Evolutionary conservation across 2,329 filamentous ascomycete genomes (phyloP).

Genomic region (Sporothrix dimorphospora): DNA sequence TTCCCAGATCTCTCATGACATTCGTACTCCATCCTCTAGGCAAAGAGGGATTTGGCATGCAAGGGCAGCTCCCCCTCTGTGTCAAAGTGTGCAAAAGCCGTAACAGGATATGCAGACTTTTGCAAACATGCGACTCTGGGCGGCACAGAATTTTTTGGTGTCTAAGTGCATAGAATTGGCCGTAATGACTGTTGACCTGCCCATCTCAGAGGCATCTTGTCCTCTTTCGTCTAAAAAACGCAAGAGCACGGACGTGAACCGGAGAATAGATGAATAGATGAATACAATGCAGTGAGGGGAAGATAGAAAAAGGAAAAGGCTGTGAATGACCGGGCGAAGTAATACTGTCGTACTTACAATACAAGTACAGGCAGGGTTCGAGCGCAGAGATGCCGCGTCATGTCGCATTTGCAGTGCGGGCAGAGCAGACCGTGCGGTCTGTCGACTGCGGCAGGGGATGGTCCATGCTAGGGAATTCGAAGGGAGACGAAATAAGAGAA

Average conservation of each 20-base stretch:
- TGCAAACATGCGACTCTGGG: slow-evolving; percentile 3
- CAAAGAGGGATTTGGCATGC: neutral
- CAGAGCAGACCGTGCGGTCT: neutral
- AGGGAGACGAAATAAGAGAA: neutral
- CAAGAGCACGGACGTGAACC: neutral
- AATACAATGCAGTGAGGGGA: neutral
- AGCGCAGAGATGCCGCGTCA: slow-evolving; percentile 6
- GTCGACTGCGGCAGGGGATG: neutral
- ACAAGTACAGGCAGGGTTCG: neutral
- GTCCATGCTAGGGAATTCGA: neutral
- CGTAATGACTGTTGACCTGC: neutral
- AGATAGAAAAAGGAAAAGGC: neutral
- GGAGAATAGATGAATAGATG: neutral
- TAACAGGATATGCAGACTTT: neutral
- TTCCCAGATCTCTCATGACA: neutral
- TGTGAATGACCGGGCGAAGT: neutral
- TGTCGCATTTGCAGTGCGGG: slow-evolving; percentile 8
- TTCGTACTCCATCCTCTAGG: neutral
- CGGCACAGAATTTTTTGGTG: neutral
- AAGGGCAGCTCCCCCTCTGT: neutral
- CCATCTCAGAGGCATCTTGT: neutral
- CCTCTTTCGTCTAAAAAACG: neutral
- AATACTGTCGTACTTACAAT: too few species aligned
- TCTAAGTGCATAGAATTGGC: neutral
- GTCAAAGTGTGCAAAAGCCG: neutral